Conservation (phyloP, 768 basidiomycete species). For the Lenzites betulinus region DNA sequence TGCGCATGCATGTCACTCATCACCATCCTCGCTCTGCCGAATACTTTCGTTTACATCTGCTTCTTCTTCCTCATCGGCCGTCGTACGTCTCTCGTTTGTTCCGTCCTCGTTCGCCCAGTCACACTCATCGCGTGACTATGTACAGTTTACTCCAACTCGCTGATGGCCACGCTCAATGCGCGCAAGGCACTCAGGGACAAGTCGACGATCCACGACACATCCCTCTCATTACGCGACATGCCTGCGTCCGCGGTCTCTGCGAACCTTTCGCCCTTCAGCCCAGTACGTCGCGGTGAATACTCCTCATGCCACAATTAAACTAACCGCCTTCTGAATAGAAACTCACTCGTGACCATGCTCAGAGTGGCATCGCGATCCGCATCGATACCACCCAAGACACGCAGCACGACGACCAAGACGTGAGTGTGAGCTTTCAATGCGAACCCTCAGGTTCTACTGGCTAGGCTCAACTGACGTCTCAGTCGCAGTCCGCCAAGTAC, state of each 20-base stretch:
- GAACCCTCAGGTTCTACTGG: neutral
- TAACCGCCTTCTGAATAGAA: too few relatives aligned
- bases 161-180: conserved; percentile 56
- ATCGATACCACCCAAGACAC: conserved; percentile 62
- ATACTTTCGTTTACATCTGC: conserved; percentile 57
- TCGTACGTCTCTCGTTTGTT: conserved; percentile 28
- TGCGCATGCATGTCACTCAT: conserved; percentile 46
- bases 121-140: neutral
- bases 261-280: conserved; percentile 1
- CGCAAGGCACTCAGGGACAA: conserved; percentile 24
- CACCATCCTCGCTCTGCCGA: conserved; percentile 48
- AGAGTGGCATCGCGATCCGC: conserved; percentile 53
- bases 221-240: conserved; percentile 17
- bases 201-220: conserved; percentile 11
- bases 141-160: conserved; percentile 57
- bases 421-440: neutral
- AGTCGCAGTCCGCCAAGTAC: neutral
- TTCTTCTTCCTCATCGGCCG: conserved; percentile 60
- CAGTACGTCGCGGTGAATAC: too few relatives aligned
- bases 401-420: conserved; percentile 24
- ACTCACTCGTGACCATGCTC: neutral
- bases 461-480: neutral
- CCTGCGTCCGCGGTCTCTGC: neutral
- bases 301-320: too few relatives aligned
- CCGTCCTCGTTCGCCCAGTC: neutral